Percentiles rank a stretch among this genome's conserved stretches.
Evolutionary conservation across 176 grass and related monocot genomes (phyloP).

Genomic region (Pontederia crassipes): DNA sequence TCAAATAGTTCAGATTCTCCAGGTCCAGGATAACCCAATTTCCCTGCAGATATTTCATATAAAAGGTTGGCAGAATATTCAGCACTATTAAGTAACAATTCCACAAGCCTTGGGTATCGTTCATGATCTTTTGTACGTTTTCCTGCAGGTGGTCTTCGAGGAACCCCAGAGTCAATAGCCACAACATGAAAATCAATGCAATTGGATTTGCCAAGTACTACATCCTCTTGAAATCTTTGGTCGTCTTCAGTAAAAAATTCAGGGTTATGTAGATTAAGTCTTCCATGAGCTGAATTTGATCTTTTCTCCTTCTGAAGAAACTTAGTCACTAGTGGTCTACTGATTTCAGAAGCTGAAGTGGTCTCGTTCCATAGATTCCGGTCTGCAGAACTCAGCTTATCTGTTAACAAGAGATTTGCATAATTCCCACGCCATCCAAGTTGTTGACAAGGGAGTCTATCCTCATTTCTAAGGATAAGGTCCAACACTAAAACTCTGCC

Average conservation of each 20-base stretch:
- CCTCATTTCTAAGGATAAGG: constrained; percentile 86
- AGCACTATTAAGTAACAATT: constrained; percentile 64
- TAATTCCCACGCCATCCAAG: constrained; percentile 94
- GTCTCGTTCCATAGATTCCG: constrained; percentile 27
- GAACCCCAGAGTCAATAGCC: constrained; percentile 84
- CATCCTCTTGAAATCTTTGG: constrained; percentile 10
- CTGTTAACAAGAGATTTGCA: constrained; percentile 74
- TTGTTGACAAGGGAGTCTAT: constrained; percentile 77
- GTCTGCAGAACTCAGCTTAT: constrained; percentile 22
- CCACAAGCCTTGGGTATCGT: constrained; percentile 75
- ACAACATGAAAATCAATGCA: constrained; percentile 38
- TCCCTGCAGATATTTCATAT: constrained; percentile 71
- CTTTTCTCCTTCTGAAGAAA: constrained; percentile 35
- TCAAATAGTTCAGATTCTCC: constrained; percentile 31
- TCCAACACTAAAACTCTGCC: constrained; percentile 86
- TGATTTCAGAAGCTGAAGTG: constrained; percentile 13
- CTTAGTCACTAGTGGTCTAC: constrained; percentile 30
- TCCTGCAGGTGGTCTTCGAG: constrained; percentile 65
- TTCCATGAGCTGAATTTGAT: constrained; percentile 42
- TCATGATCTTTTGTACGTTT: constrained; percentile 82
- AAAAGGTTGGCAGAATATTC: constrained; percentile 63
- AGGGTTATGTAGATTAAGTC: constrained; percentile 21
- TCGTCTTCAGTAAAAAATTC: constrained; percentile 3
- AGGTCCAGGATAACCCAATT: constrained; percentile 46
- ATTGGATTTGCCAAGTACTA: constrained; percentile 10